Evolutionary conservation across 2,329 filamentous ascomycete species (phyloP), one percentile per base, ranked within the genome.

Genomic region (Chrysosporium keratinophilum): DNA sequence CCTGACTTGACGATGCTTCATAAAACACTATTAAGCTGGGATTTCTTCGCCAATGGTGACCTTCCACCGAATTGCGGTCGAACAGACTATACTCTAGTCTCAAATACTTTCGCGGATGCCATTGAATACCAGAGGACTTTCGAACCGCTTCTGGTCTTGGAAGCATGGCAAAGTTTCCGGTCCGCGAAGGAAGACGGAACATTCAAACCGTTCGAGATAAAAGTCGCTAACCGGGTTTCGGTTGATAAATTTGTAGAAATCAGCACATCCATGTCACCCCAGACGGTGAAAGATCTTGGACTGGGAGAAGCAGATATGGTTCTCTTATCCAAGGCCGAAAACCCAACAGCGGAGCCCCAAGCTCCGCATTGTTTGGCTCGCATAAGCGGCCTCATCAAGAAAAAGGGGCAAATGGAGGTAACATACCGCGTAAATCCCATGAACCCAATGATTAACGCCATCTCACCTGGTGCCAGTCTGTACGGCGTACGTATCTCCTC

Each of bases 211-310:
- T 94, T 95, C 64, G 88, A 89, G 56, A 82, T 97, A 68, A 94
- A 90, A 64, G 80, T 98, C 51, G 80, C 87, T 48, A 94, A 86
- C 63, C 85, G 93, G 57, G 83, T 93, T 64, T 93, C 84, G 45
- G 89, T 98, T 10, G 93, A 98, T 69, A 85, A 85, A 49, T 97
- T 95, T 63, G 79, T 96, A 57, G 93, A 98, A 71, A 82, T 97
- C 57, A 91, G 87, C 60, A 94, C 87, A 47, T 82, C 82, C 1
- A 85, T 97, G 76, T 82, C 85, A 19, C 76, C 82, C 45, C 70
- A 74, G 1, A 81, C 85, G 57, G 83, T 83, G 57, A 84, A 82
- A 66, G 86, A 95, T 42, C 76, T 85, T 4, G 78, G 79, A 44
- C 73, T 95, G 34, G 78, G 80, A 6, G 89, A 96, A 71, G 88